A percentile compares a stretch with the other conserved stretches of the same genome.
Conservation (phyloP, 495 filamentous ascomycete genomes). For the Talaromyces nanjingensis region DNA sequence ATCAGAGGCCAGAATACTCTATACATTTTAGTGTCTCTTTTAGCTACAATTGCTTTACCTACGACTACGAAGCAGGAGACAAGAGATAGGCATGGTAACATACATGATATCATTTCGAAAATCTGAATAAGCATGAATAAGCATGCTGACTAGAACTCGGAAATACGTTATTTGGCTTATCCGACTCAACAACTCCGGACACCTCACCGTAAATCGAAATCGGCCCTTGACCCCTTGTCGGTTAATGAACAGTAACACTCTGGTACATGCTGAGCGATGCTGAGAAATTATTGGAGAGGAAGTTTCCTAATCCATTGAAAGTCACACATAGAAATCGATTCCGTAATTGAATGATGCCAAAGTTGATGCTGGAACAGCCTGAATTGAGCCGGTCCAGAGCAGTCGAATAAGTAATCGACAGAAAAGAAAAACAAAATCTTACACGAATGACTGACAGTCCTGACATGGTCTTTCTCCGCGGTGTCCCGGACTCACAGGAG, state of each 20-base stretch:
- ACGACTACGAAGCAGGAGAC: not conserved
- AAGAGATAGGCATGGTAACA: not conserved
- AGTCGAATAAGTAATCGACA: not conserved
- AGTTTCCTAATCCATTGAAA: not conserved
- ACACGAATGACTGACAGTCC: not conserved
- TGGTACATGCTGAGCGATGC: not conserved
- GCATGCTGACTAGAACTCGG: not conserved
- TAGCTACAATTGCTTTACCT: not conserved
- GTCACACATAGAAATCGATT: not conserved
- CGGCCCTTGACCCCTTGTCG: too few species aligned
- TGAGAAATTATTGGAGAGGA: not conserved
- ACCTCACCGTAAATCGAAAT: not conserved
- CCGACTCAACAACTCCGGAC: not conserved
- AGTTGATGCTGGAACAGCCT: not conserved
- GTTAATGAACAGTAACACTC: not conserved
- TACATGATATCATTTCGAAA: not conserved
- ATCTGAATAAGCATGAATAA: not conserved
- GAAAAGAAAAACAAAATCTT: not conserved
- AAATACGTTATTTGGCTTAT: not conserved
- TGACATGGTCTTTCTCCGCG: not conserved
- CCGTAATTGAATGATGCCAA: not conserved
- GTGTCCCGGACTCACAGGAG: not conserved
- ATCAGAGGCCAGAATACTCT: not conserved
- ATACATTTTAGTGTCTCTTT: not conserved
- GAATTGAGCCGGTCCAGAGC: not conserved